These are phyloP conservation scores for Vanilla planifolia DNA, from an alignment of 106 monocot genomes.

Conservation along the genomic window DNA sequence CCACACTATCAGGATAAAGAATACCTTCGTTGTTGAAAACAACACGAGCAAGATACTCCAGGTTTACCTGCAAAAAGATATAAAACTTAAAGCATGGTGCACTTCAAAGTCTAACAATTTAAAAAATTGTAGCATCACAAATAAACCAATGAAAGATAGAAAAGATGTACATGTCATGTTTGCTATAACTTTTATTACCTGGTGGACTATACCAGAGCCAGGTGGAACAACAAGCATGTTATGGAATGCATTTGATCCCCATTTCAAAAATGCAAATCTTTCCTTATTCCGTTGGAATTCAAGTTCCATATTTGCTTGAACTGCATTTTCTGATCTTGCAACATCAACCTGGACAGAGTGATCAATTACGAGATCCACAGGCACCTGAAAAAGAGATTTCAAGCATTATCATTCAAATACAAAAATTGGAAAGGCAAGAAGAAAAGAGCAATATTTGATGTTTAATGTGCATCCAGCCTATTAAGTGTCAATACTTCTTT, in stretches of 20 bases:
- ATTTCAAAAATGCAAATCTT: constrained; percentile 94
- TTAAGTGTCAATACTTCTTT: too few relatives aligned
- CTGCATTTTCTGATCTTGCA: constrained; percentile 87
- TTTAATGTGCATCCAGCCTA: too few relatives aligned
- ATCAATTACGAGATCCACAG: constrained; percentile 95
- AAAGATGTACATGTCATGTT: not conserved
- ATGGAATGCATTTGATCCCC: constrained; percentile 86
- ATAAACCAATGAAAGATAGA: not conserved
- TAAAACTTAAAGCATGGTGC: not conserved
- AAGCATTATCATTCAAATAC: not conserved
- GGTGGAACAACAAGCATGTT: constrained; percentile 99
- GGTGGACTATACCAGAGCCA: constrained; percentile 97
- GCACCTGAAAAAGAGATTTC: constrained; percentile 36
- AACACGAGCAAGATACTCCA: constrained; percentile 94
- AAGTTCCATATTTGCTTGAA: constrained; percentile 84
- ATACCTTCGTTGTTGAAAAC: constrained; percentile 76
- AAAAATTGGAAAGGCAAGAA: not conserved
- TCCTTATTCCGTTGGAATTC: constrained; percentile 88
- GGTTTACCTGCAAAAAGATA: constrained; percentile 60
- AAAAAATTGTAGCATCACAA: not conserved
- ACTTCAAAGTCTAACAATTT: not conserved
- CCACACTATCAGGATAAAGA: constrained; percentile 89
- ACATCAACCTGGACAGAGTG: constrained; percentile 93
- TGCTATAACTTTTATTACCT: constrained; percentile 33
- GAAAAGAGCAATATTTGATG: too few relatives aligned